Conservation (phyloP, 441 rosid species). For the Pelargonium myrrhifolium region DNA sequence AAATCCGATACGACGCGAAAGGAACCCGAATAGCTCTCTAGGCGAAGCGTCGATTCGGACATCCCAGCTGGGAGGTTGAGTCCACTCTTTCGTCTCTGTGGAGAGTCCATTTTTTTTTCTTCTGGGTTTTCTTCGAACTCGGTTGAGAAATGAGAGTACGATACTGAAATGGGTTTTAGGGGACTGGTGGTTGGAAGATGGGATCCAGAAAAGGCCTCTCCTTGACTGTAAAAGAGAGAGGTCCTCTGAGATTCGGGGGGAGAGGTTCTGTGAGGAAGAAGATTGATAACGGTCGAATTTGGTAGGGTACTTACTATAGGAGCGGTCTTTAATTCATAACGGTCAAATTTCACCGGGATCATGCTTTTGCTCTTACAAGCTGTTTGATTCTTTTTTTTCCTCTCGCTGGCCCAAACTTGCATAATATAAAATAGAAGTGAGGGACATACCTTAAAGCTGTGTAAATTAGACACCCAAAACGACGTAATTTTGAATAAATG, state of each 20-base stretch:
- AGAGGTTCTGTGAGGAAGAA: constrained; percentile 19
- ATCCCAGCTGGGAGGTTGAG: constrained; percentile 89
- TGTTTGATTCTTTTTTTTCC: no score
- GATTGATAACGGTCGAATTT: constrained; percentile 52
- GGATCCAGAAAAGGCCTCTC: constrained; percentile 29
- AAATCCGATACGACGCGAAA: constrained; percentile 54
- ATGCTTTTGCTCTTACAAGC: background rate
- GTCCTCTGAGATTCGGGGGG: constrained; percentile 11
- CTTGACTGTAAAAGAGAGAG: constrained; percentile 22
- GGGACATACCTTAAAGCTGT: no score
- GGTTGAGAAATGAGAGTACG: background rate
- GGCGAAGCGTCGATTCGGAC: constrained; percentile 57
- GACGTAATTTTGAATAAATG: no score
- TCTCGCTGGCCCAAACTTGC: no score
- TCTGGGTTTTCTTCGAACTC: constrained; percentile 7
- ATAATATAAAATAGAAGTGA: no score
- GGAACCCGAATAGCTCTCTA: constrained; percentile 53
- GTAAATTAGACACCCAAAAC: no score
- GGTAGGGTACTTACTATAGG: constrained; percentile 16
- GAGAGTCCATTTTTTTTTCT: constrained; percentile 48
- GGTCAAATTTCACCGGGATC: background rate
- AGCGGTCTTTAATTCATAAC: constrained; percentile 14
- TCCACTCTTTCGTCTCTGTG: constrained; percentile 60
- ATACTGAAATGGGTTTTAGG: background rate
- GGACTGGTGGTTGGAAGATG: background rate